Evolutionary conservation across 768 basidiomycete genomes (phyloP).

Genomic region (Auricularia heimuer): DNA sequence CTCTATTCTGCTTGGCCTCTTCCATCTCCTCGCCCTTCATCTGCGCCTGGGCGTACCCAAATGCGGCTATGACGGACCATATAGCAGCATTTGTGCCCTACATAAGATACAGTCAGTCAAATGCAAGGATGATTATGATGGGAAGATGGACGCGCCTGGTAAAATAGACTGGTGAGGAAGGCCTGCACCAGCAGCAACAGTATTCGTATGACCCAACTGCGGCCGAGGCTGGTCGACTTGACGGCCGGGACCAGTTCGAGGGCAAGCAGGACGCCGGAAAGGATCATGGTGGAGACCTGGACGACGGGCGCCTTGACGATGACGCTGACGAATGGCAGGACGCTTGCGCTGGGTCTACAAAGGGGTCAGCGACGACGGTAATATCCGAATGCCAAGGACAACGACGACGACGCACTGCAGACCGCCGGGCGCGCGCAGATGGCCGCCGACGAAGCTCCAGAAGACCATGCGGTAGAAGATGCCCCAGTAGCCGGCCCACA

Average conservation of each 20-base stretch:
- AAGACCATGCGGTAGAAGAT: slow-evolving; percentile 88
- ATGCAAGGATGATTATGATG: neutral
- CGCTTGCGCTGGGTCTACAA: slow-evolving; percentile 46
- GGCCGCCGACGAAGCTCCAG: slow-evolving; percentile 85
- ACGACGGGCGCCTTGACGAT: slow-evolving; percentile 74
- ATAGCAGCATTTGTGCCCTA: slow-evolving; percentile 79
- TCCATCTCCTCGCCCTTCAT: slow-evolving; percentile 59
- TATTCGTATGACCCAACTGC: slow-evolving; percentile 53
- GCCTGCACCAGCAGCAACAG: slow-evolving; percentile 56
- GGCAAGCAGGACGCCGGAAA: slow-evolving; percentile 49
- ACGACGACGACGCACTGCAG: slow-evolving; percentile 46
- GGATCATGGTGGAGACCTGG: slow-evolving; percentile 53
- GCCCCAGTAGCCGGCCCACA: slow-evolving; percentile 77
- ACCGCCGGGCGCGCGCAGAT: slow-evolving; percentile 67
- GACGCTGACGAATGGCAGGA: slow-evolving; percentile 50
- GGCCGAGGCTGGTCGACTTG: slow-evolving; percentile 47
- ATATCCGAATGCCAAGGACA: neutral
- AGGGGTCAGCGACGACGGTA: neutral
- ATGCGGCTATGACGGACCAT: slow-evolving; percentile 64
- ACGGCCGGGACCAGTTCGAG: slow-evolving; percentile 58
- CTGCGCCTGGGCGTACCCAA: slow-evolving; percentile 58
- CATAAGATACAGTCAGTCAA: slow-evolving; percentile 3
- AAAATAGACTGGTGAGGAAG: slow-evolving; percentile 57
- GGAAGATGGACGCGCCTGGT: slow-evolving; percentile 46
- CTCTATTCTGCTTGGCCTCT: slow-evolving; percentile 54